Evolutionary conservation across 352 stramenopile genomes (phyloP).

Genomic region (Pythium oligandrum): DNA sequence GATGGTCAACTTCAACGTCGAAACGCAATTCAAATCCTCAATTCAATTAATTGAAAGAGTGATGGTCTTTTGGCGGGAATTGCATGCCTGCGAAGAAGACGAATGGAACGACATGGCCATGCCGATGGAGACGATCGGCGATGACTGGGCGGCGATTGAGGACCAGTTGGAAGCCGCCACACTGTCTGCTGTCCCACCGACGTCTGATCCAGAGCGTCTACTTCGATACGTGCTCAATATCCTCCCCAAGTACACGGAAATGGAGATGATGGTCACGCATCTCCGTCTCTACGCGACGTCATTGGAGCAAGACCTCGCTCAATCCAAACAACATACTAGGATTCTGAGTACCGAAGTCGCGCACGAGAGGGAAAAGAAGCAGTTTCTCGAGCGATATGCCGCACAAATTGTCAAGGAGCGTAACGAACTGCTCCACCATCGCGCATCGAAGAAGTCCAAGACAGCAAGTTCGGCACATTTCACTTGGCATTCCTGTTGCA

Average conservation of each 20-base stretch:
- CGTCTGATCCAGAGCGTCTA: conserved; percentile 66
- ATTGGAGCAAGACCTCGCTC: conserved; percentile 74
- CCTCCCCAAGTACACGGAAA: conserved; percentile 71
- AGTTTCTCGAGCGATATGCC: conserved; percentile 77
- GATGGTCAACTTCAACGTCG: conserved; percentile 21
- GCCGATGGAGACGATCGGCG: not conserved
- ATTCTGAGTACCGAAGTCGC: conserved; percentile 47
- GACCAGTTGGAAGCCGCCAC: conserved; percentile 42
- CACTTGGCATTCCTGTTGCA: conserved; percentile 80
- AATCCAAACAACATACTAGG: conserved; percentile 52
- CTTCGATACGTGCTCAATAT: conserved; percentile 74
- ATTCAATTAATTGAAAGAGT: conserved; percentile 19
- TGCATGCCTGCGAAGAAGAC: not conserved
- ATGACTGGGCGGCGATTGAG: conserved; percentile 57
- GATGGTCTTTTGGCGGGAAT: conserved; percentile 21
- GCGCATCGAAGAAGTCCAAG: conserved; percentile 33
- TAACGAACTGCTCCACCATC: conserved; percentile 65
- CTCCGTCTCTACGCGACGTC: conserved; percentile 63
- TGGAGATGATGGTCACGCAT: conserved; percentile 79
- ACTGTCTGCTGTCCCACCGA: conserved; percentile 59
- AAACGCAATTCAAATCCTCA: conserved; percentile 11
- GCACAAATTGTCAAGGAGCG: conserved; percentile 82
- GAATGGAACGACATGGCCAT: not conserved
- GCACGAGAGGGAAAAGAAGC: conserved; percentile 65
- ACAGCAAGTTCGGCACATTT: conserved; percentile 28